Base-by-base conservation (phyloP, 108 stramenopile species). In the Nitzschia inconspicua region DNA sequence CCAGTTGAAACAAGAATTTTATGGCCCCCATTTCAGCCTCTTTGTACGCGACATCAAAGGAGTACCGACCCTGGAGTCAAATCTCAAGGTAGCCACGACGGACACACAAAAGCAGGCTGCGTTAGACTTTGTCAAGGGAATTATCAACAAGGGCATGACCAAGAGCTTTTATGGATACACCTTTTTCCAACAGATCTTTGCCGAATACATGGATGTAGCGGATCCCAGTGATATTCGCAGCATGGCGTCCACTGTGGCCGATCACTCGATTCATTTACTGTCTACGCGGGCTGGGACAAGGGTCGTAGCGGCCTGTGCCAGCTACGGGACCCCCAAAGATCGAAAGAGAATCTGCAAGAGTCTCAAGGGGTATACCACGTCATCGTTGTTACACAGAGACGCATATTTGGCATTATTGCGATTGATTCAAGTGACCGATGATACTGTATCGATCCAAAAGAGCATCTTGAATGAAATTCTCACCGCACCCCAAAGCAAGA, bases 381-480 rank as follows among this genome's bases (percentile, higher is more conserved):
- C 88, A 4, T 85, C 83, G 3, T 68, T 97, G 43, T 55, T 88
- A 53, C 96, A 97, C 72, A 57, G 89, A 57, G 94, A 94, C 68
- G 91, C 96, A 19, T 97, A 97, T 62, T 51, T 97, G 44, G 92
- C 93, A 4, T 66, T 97, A 48, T 52, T 95, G 35, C 63, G 92
- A 35, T 51, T 95, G 58, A 74, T 92, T 1, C 86, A 91, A 54
- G 86, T 94, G 8, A 94, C 91, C 41, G 96, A 97, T 65, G 96
- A 97, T 63, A 97, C 96, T 22, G 93, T 97, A 28, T 83, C 90
- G 48, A 80, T 95, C 34, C 90, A 95, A 37, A 97, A 97, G 68
- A 83, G 79, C 62, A 40, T 95, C 24, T 75, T 97, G 41, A 81
- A 83, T 35, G 96, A 97, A 66, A 63, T 66, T 29, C 22, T 55